These are phyloP conservation scores for Amaranthus tricolor DNA, from an alignment of 179 eudicot genomes.

Conservation along the genomic window DNA sequence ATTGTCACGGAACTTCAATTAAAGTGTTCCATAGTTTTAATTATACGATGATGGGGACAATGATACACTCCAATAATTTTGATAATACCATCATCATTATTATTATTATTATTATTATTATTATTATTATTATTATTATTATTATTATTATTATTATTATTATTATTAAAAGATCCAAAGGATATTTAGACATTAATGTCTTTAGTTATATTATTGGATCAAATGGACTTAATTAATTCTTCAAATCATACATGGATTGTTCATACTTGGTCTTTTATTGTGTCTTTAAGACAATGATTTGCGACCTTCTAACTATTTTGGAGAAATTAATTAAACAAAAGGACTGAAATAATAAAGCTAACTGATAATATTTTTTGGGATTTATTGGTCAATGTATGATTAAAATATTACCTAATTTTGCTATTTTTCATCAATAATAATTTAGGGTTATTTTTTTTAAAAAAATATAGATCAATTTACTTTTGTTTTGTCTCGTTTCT, in stretches of 20 bases:
- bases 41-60: conserved; percentile 21
- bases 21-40: conserved; percentile 4
- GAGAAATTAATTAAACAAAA: neutral
- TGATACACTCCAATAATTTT: conserved; percentile 19
- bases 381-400: neutral
- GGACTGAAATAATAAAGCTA: neutral
- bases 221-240: neutral
- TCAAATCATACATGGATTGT: neutral
- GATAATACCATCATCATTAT: neutral
- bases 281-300: conserved; percentile 20
- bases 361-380: too few relatives aligned
- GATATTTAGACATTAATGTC: neutral
- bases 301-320: too few relatives aligned
- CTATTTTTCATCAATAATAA: too few relatives aligned
- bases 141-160: neutral
- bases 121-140: neutral
- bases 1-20: conserved; percentile 14
- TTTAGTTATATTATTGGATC: too few relatives aligned
- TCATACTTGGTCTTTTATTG: conserved; percentile 13
- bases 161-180: neutral
- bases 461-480: too few relatives aligned
- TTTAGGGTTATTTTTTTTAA: too few relatives aligned
- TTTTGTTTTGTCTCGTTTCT: too few relatives aligned
- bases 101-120: neutral
- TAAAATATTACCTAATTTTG: too few relatives aligned